phyloP scores from a whole-genome alignment of 2,329 filamentous ascomycete genomes.

The Trichoderma semiorbis region DNA sequence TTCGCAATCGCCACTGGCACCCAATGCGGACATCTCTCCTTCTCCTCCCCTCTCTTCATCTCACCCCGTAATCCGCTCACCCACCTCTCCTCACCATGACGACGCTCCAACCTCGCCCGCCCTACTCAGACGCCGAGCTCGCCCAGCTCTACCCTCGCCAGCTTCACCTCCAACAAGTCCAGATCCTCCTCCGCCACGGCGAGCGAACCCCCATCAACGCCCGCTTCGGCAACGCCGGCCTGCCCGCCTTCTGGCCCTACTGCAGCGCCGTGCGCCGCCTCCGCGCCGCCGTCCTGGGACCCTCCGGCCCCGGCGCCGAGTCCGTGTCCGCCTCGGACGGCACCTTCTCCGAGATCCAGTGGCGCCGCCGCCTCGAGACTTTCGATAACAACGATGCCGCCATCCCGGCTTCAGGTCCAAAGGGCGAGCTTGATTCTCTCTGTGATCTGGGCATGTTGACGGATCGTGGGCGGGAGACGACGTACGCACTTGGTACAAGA shows the following conservation, averaged over 20 bases:
- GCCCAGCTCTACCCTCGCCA: conserved; percentile 73
- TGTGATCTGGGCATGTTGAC: conserved; percentile 79
- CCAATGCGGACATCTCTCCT: background rate
- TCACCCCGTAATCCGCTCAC: background rate
- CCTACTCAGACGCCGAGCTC: conserved; percentile 80
- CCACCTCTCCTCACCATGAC: conserved; percentile 59
- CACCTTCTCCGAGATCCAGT: conserved; percentile 48
- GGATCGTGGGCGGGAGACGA: conserved; percentile 69
- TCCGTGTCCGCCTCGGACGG: conserved; percentile 22
- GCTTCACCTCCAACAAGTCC: conserved; percentile 82
- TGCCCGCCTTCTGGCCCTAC: conserved; percentile 80
- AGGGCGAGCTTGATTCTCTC: conserved; percentile 70
- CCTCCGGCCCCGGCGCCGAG: conserved; percentile 29
- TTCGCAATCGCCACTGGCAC: background rate
- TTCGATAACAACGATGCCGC: conserved; percentile 67
- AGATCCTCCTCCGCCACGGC: conserved; percentile 78
- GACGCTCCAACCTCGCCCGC: conserved; percentile 66
- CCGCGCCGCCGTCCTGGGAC: conserved; percentile 48
- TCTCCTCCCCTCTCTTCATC: background rate
- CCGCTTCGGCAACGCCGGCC: conserved; percentile 78
- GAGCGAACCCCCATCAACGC: conserved; percentile 79
- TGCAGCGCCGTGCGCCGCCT: conserved; percentile 75
- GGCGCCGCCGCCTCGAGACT: conserved; percentile 75
- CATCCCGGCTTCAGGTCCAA: conserved; percentile 63
- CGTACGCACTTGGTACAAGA: conserved; percentile 63